These are phyloP conservation scores for Jamesozyma gamospora DNA, from an alignment of 805 yeast genomes.

Conservation along the genomic window DNA sequence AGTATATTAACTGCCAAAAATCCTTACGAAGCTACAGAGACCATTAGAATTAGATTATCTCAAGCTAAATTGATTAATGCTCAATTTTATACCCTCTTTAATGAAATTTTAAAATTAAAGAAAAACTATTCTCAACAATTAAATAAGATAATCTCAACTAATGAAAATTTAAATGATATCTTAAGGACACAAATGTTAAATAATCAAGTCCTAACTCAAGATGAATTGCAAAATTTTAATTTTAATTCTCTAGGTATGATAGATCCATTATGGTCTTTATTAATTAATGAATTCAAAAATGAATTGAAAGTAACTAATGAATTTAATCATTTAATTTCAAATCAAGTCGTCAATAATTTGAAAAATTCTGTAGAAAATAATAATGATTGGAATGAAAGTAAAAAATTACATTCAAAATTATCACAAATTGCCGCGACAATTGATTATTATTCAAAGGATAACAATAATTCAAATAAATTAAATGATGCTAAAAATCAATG, in stretches of 20 bases:
- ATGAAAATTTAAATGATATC: conserved; percentile 29
- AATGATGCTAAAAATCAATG: conserved; percentile 47
- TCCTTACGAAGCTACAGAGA: conserved; percentile 53
- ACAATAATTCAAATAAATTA: conserved; percentile 33
- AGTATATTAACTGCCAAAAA: conserved; percentile 30
- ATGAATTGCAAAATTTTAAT: conserved; percentile 40
- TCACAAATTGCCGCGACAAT: conserved; percentile 35
- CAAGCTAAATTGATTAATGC: conserved; percentile 48
- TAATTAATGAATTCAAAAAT: conserved; percentile 33
- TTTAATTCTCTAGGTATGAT: conserved; percentile 40
- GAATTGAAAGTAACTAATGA: conserved; percentile 44
- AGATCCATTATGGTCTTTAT: conserved; percentile 36
- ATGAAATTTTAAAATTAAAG: conserved; percentile 41
- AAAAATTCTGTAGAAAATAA: conserved; percentile 44
- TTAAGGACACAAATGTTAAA: conserved; percentile 26
- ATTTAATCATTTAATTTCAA: conserved; percentile 37
- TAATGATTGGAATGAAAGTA: conserved; percentile 44
- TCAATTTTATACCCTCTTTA: conserved; percentile 52
- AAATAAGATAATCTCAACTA: conserved; percentile 27
- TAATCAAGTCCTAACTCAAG: conserved; percentile 35
- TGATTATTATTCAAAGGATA: conserved; percentile 31
- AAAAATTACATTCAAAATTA: conserved; percentile 35
- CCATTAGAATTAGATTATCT: conserved; percentile 45
- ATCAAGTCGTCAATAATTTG: conserved; percentile 48
- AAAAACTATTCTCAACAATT: conserved; percentile 40